A percentile compares a stretch with the other conserved stretches of the same genome.
Evolutionary conservation across 306 rosid genomes (phyloP).

Genomic region (Cucurbita moschata): DNA sequence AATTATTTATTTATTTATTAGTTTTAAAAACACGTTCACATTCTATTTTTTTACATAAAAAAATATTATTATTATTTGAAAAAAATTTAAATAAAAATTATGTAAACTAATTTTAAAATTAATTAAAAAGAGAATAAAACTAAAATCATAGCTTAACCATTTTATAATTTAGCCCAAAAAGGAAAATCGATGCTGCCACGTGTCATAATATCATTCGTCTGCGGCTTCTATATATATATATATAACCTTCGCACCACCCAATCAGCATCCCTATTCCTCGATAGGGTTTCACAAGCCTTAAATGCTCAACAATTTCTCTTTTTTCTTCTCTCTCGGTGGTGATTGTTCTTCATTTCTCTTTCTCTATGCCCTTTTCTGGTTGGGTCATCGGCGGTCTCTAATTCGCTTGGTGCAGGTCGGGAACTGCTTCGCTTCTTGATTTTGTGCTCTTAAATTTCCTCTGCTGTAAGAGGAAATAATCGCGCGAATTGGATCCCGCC

Average conservation of each 20-base stretch:
- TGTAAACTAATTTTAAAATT: too few species aligned
- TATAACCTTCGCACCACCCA: constrained; percentile 10
- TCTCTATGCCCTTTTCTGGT: neutral
- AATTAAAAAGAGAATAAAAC: too few species aligned
- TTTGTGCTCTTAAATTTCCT: neutral
- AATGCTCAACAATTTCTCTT: neutral
- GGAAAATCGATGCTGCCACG: neutral
- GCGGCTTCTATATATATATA: constrained; percentile 8
- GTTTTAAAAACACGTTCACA: too few species aligned
- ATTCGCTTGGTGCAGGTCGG: constrained; percentile 99
- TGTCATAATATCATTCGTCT: constrained; percentile 4
- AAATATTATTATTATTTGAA: too few species aligned
- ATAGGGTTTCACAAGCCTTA: neutral
- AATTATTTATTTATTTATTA: too few species aligned
- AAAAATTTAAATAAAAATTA: too few species aligned
- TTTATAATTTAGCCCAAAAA: too few species aligned
- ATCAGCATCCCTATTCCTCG: neutral
- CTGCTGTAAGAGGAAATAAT: neutral
- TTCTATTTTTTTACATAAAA: too few species aligned
- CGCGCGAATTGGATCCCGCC: constrained; percentile 68
- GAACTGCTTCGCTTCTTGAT: constrained; percentile 37
- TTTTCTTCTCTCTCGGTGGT: neutral
- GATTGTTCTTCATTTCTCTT: neutral
- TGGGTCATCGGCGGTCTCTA: constrained; percentile 68
- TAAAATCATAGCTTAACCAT: too few species aligned